phyloP scores from a whole-genome alignment of 164 flowering plant genomes.

The Macadamia integrifolia region DNA sequence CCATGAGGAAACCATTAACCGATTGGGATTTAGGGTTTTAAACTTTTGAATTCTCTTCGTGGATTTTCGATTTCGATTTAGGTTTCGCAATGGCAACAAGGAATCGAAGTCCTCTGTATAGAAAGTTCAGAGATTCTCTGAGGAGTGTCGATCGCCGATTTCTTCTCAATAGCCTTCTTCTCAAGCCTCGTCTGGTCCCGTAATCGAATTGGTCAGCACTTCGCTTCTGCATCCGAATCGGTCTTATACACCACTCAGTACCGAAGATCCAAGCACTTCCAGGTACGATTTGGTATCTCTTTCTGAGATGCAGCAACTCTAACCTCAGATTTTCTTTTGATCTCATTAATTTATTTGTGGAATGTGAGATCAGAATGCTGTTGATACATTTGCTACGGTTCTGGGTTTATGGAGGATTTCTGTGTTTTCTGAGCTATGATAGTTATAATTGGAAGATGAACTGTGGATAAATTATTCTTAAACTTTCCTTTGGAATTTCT shows the following conservation, averaged over 20 bases:
- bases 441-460: neutral
- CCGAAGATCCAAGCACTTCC: conserved; percentile 55
- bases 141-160: conserved; percentile 63
- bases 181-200: conserved; percentile 40
- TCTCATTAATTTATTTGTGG: neutral
- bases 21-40: too few relatives aligned
- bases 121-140: conserved; percentile 67
- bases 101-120: conserved; percentile 56
- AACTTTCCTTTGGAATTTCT: neutral
- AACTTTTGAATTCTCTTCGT: neutral
- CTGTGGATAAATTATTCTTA: neutral
- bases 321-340: neutral
- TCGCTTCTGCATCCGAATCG: conserved; percentile 43
- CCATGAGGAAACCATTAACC: too few relatives aligned
- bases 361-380: neutral
- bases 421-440: neutral
- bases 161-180: conserved; percentile 24
- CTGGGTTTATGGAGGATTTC: neutral
- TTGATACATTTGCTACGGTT: neutral
- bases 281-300: conserved; percentile 13
- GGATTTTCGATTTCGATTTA: neutral
- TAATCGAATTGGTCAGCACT: conserved; percentile 45
- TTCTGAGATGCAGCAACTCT: conserved; percentile 2
- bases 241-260: conserved; percentile 57
- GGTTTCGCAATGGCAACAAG: conserved; percentile 58